Base-by-base conservation (phyloP, 2,329 filamentous ascomycete species). In the Aureobasidium vineae region DNA sequence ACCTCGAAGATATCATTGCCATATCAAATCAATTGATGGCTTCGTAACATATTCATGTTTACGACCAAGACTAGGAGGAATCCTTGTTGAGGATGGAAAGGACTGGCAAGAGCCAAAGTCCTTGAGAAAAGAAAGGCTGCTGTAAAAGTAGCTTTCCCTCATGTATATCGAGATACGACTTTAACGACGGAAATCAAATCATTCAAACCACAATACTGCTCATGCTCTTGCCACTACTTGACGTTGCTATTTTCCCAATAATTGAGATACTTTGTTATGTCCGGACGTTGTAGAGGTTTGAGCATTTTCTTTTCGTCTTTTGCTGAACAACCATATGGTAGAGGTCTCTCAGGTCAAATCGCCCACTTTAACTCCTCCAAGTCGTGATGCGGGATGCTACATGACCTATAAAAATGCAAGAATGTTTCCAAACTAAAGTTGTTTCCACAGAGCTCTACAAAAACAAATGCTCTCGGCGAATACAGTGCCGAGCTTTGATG, bases 121-220 rank as follows among this genome's bases (percentile, higher is more conserved):
- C 38, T 40, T 40, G 21, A 33, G 40, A 28, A 40, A 16, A 36
- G 8, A 47, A 47, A 15, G 19, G 56, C 41, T 41, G 56, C 56
- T 60, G 36, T 60, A 8, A 60, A 41, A 47, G 56, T 31, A 19
- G 56, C 26, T 19, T 1, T 11, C 15, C 38, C 56, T 60, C 40
- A 45, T 47, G 56, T 60, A 45, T 19, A 31, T 60, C 26, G 38
- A 60, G 40, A 60, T 47, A 60, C 56, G 56, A 60, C 26, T 60
- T 26, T 57, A 57, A 57, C 38, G 53, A 57, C 31, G 53, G 23
- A 57, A 40, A 15, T 57, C 21, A 57, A 57, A 54, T 8, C n/a
- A 11, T 16, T 23, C 31, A 53, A 53, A 50, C 6, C 23, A 50
- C n/a, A 15, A 15, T 23, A 21, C n/a, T 16, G 33, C 50, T 21